Evolutionary conservation across 106 monocot genomes (phyloP), one percentile per base, ranked within the genome.

Genomic region (Alisma plantagoaquatica): DNA sequence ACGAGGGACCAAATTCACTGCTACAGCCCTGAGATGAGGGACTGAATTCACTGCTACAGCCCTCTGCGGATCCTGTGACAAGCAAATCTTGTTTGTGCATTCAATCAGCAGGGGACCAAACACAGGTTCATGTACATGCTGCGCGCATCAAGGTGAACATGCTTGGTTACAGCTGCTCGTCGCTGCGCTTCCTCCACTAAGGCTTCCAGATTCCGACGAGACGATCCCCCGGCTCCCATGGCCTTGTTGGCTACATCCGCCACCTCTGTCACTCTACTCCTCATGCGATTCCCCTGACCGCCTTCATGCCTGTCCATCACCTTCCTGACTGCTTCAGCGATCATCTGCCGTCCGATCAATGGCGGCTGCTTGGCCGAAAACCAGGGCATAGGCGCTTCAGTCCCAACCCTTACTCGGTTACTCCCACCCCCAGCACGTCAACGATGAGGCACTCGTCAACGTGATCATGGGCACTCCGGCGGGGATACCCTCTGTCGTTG

Each of bases 401-500:
- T 33, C 16, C 66, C 67, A 3, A 66, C 27, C 16, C 29, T n/a
- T n/a, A n/a, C n/a, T n/a, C n/a, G n/a, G n/a, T 19, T 4, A 67
- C 41, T 0, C 77, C 77, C 0, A 56, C 46, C 33, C 41, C 29
- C 16, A 72, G 31, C 24, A 66, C 60, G 8, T 72, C 77, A 4
- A 77, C 73, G 2, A 77, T 2, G 29, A 77, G 31, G 2, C 24
- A 63, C 54, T 72, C 77, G 31, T 77, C 69, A 66, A 77, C 11
- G 77, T 73, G 20, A 59, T 33, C 77, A 77, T 54, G 2, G 77
- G 77, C 51, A 75, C 31, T 0, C 46, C 20, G 23, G 56, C 23
- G 16, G 26, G 11, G 56, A 27, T 49, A 10, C 0, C 1, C 11
- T 66, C 65, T 8, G 56, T 43, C 10, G 28, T 16, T 12, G 49